Evolutionary conservation across 2,329 filamentous ascomycete genomes (phyloP).

Genomic region (Microsporum audouinii): DNA sequence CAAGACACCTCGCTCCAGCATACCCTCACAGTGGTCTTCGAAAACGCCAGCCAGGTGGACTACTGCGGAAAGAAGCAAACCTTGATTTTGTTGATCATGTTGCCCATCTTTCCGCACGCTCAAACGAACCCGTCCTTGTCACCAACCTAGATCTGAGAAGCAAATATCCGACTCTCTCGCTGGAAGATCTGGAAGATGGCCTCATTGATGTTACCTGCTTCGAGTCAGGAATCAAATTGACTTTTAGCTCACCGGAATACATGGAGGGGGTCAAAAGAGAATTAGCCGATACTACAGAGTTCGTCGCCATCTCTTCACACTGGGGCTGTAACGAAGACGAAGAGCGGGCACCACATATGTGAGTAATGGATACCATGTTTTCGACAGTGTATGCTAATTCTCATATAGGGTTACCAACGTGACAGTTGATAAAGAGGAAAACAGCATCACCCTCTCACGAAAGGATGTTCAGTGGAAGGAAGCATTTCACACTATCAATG

Average conservation of each 20-base stretch:
- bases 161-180: conserved; percentile 1
- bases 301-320: conserved; percentile 16
- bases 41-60: not conserved
- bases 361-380: not conserved
- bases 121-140: not conserved
- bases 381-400: not conserved
- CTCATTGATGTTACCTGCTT: conserved; percentile 4
- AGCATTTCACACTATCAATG: conserved; percentile 12
- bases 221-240: conserved; percentile 8
- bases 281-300: conserved; percentile 6
- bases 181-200: conserved; percentile 8
- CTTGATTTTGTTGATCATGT: conserved; percentile 10
- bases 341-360: conserved; percentile 15
- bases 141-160: conserved; percentile 4
- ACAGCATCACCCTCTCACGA: conserved; percentile 9
- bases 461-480: conserved; percentile 13
- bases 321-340: conserved; percentile 15
- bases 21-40: not conserved
- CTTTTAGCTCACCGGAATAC: conserved; percentile 6
- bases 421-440: conserved; percentile 4
- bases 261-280: not conserved
- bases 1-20: conserved; percentile 7
- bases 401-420: not conserved
- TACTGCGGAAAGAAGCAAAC: conserved; percentile 4
- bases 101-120: not conserved